Conservation (phyloP, 805 yeast species). For the Candida parachauliodes region DNA sequence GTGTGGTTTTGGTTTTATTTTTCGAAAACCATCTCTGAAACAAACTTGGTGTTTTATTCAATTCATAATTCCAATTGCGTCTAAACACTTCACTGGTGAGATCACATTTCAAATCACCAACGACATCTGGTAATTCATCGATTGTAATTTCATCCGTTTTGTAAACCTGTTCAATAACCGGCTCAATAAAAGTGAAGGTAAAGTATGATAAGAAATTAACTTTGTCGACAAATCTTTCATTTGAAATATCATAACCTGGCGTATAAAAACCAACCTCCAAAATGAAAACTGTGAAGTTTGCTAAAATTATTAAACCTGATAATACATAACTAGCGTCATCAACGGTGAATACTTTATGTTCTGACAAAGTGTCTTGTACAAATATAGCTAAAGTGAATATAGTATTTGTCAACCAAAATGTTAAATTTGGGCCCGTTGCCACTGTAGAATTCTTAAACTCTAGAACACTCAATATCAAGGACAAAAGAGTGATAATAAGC, state of each 20-base stretch:
- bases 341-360: slow-evolving; percentile 14
- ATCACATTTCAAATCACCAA: slow-evolving; percentile 13
- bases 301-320: slow-evolving; percentile 12
- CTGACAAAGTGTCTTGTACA: slow-evolving; percentile 18
- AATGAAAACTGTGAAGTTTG: slow-evolving; percentile 13
- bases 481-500: slow-evolving; percentile 12
- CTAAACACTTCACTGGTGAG: slow-evolving; percentile 17
- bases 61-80: slow-evolving; percentile 21
- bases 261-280: slow-evolving; percentile 17
- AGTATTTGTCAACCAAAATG: slow-evolving; percentile 32
- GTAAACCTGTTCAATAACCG: slow-evolving; percentile 21
- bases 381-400: slow-evolving; percentile 11
- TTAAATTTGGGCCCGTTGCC: slow-evolving; percentile 34
- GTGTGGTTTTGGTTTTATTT: slow-evolving; percentile 10
- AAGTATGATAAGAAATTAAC: slow-evolving; percentile 19
- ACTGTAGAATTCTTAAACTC: slow-evolving; percentile 39
- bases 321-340: slow-evolving; percentile 7
- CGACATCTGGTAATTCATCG: slow-evolving; percentile 62
- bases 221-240: slow-evolving; percentile 21
- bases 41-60: slow-evolving; percentile 10
- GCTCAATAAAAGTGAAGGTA: slow-evolving; percentile 26
- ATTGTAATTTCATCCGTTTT: slow-evolving; percentile 17
- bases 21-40: slow-evolving; percentile 1
- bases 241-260: slow-evolving; percentile 21
- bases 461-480: slow-evolving; percentile 40